Conservation (phyloP, 2,329 filamentous ascomycete species). For the Pseudogymnoascus destructans region DNA sequence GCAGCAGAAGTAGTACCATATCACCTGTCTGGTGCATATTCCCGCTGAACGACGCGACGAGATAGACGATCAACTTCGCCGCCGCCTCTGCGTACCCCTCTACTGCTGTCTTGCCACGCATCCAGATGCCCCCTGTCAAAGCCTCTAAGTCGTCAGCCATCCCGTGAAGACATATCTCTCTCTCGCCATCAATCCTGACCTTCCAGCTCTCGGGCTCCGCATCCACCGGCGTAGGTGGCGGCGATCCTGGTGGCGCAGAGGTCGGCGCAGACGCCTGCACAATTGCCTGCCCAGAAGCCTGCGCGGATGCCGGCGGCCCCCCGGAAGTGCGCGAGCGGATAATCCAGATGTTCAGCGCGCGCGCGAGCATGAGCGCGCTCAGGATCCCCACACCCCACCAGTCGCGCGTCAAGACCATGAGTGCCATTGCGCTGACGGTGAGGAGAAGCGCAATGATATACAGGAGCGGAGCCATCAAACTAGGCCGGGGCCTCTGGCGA, state of each 20-base stretch:
- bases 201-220: not conserved
- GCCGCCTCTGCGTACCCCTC: constrained; percentile 40
- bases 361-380: constrained; percentile 37
- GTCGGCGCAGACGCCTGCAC: not conserved
- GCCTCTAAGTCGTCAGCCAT: constrained; percentile 43
- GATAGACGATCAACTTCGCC: constrained; percentile 44
- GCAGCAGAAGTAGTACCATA: constrained; percentile 36
- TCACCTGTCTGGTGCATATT: constrained; percentile 42
- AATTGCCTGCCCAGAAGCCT: no score
- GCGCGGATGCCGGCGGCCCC: constrained; percentile 12
- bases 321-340: constrained; percentile 37
- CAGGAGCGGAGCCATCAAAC: constrained; percentile 34
- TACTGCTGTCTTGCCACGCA: constrained; percentile 36
- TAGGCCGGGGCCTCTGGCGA: not conserved
- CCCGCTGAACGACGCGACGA: constrained; percentile 40
- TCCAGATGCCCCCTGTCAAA: constrained; percentile 44
- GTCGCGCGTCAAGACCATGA: constrained; percentile 36
- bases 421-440: constrained; percentile 31
- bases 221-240: not conserved
- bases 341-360: constrained; percentile 42
- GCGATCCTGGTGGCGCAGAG: not conserved
- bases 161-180: constrained; percentile 40
- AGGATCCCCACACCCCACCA: constrained; percentile 39
- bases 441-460: constrained; percentile 36
- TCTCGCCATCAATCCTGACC: constrained; percentile 38